Evolutionary conservation across 306 rosid species (phyloP).

Genomic region (Abrus precatorius): DNA sequence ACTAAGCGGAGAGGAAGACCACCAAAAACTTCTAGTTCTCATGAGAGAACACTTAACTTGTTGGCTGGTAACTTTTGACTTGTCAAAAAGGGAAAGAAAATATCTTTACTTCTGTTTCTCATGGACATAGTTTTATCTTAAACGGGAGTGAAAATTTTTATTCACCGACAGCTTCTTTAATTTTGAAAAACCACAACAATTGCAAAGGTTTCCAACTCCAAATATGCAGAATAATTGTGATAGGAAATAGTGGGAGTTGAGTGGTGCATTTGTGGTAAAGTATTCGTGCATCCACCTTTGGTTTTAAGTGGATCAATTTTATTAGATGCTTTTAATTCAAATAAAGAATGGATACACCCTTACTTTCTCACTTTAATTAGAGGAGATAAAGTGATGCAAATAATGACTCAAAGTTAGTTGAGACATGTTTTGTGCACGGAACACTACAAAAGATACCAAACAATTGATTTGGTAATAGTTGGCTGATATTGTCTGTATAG

Average conservation of each 20-base stretch:
- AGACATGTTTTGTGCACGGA: background rate
- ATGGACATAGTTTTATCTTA: slow-evolving; percentile 31
- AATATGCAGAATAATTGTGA: background rate
- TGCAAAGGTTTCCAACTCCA: background rate
- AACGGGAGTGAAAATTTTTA: background rate
- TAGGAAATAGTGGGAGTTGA: background rate
- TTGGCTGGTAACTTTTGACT: slow-evolving; percentile 51
- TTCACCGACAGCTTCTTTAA: background rate
- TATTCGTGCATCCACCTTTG: slow-evolving; percentile 10
- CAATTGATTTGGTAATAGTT: slow-evolving; percentile 1
- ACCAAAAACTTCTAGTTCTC: slow-evolving; percentile 28
- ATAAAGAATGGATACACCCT: background rate
- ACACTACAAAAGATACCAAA: background rate
- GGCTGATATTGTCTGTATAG: background rate
- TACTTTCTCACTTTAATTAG: background rate
- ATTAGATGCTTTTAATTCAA: background rate
- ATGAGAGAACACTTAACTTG: slow-evolving; percentile 19
- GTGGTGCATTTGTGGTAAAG: background rate
- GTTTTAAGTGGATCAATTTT: background rate
- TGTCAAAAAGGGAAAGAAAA: slow-evolving; percentile 6
- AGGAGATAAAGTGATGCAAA: background rate
- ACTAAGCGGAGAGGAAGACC: slow-evolving; percentile 48
- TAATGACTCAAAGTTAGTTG: background rate
- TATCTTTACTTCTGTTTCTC: slow-evolving; percentile 7
- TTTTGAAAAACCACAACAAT: background rate